Evolutionary conservation across 306 rosid species (phyloP), one percentile per base, ranked within the genome.

Genomic region (Dalbergia cochinchinensis): DNA sequence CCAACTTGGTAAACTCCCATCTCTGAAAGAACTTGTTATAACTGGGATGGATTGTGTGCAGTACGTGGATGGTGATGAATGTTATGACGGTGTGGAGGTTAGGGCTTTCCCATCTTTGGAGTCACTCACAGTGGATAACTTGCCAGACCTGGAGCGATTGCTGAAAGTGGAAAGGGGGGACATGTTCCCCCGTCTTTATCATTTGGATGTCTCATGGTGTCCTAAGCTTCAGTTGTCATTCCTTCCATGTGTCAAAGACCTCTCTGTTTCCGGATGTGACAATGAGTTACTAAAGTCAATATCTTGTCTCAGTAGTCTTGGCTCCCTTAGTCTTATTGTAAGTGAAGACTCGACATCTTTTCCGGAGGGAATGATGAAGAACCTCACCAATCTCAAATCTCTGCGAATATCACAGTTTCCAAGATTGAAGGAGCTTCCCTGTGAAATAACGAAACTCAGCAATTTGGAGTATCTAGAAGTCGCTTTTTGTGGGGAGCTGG

Each of bases 351-450:
- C n/a, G n/a, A 35, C 64, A 48, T 64, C 73, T 10, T 41, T 76
- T 0, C 72, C 22, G 37, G 64, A 64, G 6, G 72, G 72, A 3
- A 48, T 64, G 51, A 6, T 76, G 12, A 34, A 48, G 11, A 50
- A 51, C 54, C n/a, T 76, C n/a, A 19, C 26, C 2, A 53, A 8
- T 15, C 44, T 77, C n/a, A 48, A 54, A 65, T 8, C 5, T 19
- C 11, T 77, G 14, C 1, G 3, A 14, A 19, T 65, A 35, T 0
- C 5, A 1, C 3, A 9, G 53, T 66, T 77, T 44, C 8, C 11
- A 0, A 65, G 53, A 65, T 39, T 77, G 45, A 77, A 39, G 63
- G 72, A 34, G 18, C 19, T 77, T 6, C 74, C 81, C 9, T 2
- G 20, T 20, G 65, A 76, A 50, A 20, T 58, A 16, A 7, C 18